phyloP scores from a whole-genome alignment of 768 basidiomycete genomes.

The Suillus cothurnatus region DNA sequence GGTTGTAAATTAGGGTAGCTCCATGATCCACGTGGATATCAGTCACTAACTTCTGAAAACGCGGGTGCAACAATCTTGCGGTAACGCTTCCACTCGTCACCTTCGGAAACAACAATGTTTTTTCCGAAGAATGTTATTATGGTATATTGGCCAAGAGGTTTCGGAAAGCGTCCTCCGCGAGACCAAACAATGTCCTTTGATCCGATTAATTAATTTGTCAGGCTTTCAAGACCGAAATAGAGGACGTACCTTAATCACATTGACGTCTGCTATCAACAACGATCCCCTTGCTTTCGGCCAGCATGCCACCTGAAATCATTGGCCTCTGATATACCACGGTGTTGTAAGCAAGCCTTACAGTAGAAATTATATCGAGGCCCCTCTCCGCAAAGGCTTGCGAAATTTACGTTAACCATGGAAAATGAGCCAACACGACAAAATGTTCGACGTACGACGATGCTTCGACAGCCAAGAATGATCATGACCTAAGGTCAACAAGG shows the following conservation, averaged over 20 bases:
- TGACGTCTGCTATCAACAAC: conserved; percentile 38
- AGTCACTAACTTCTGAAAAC: conserved; percentile 43
- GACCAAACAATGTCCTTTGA: conserved; percentile 22
- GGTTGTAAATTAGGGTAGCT: background rate
- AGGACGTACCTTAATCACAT: conserved; percentile 38
- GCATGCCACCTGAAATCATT: conserved; percentile 8
- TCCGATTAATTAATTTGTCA: background rate
- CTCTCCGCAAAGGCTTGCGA: conserved; percentile 31
- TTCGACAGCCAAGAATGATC: conserved; percentile 13
- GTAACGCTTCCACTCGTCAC: conserved; percentile 66
- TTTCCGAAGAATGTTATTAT: conserved; percentile 54
- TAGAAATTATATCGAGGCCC: conserved; percentile 40
- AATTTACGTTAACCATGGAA: background rate
- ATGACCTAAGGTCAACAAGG: conserved; percentile 9
- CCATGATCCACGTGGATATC: background rate
- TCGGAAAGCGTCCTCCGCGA: conserved; percentile 48
- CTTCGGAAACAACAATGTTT: conserved; percentile 69
- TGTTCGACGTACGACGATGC: conserved; percentile 8
- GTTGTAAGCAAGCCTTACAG: conserved; percentile 29
- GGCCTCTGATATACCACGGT: background rate
- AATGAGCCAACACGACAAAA: background rate
- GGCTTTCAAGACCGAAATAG: background rate
- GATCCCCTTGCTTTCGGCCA: conserved; percentile 12
- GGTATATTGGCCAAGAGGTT: conserved; percentile 50
- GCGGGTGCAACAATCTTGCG: conserved; percentile 63